Base-by-base conservation (phyloP, 768 basidiomycete species). In the Leccinellum luteum region DNA sequence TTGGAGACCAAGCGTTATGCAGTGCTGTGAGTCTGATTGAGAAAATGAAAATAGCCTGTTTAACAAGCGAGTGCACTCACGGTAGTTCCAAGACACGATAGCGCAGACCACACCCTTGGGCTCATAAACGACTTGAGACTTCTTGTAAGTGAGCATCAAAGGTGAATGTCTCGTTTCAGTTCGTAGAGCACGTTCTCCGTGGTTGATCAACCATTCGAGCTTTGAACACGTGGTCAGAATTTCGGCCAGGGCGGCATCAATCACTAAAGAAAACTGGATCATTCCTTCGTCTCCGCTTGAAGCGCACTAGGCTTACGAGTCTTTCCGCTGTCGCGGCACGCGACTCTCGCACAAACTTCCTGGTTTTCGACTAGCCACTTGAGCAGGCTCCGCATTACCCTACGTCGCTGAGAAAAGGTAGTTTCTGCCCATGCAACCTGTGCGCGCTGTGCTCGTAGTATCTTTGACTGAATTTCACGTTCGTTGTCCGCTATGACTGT, bases 61-160 rank as follows among this genome's bases (percentile, higher is more conserved):
- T 12, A 13, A 14, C 31, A 8, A 21, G 19, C 30, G n/a, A 44
- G 72, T 31, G 25, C 10, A 64, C 82, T 50, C 66, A 94, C 92
- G 92, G 70, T 94, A 94, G 65, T 94, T 94, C 92, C 94, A 98
- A 0, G 93, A 95, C 4, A 98, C 94, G 57, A 96, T 88, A 3
- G 86, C 97, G 47, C 90, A 87, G 14, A 97, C 91, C 1, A 96
- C 90, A 25, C 97, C 97, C 21, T 94, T 81, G 19, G 96, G 96
- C 61, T 97, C 92, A 67, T 92, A 96, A 64, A 90, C 73, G 23
- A 95, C 86, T 66, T 86, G 78, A 1, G 88, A 86, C 41, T 78
- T 82, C 74, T 94, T 94, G 76, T 94, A 90, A 44, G 74, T 79
- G 60, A 92, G 74, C 71, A 92, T 78, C 43, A 87, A 73, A 66